Evolutionary conservation across 768 basidiomycete species (phyloP).

Genomic region (Cubamyces sp.): DNA sequence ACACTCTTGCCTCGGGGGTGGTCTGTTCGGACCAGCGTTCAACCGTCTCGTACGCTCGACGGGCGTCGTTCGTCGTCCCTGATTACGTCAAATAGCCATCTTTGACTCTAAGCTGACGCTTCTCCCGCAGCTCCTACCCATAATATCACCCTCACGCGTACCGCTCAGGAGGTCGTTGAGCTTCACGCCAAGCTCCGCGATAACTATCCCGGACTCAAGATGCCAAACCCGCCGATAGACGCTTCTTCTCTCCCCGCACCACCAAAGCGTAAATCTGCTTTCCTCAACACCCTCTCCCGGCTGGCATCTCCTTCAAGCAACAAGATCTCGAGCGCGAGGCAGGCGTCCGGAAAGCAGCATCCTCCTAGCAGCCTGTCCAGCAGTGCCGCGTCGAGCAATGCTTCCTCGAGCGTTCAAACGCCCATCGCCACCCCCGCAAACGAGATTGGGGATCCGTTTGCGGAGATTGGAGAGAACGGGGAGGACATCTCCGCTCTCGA

Average conservation of each 20-base stretch:
- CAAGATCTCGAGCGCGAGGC: slow-evolving; percentile 42
- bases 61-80: slow-evolving; percentile 25
- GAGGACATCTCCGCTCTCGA: slow-evolving; percentile 32
- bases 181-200: slow-evolving; percentile 82
- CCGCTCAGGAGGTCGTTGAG: slow-evolving; percentile 75
- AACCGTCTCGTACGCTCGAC: slow-evolving; percentile 17
- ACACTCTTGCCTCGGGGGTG: background rate
- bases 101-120: slow-evolving; percentile 33
- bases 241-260: slow-evolving; percentile 55
- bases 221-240: slow-evolving; percentile 68
- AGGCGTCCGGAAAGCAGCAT: slow-evolving; percentile 38
- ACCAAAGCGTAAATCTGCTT: slow-evolving; percentile 78
- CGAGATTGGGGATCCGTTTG: slow-evolving; percentile 68
- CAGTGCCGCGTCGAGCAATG: slow-evolving; percentile 37
- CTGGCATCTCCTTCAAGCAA: slow-evolving; percentile 74
- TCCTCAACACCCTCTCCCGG: slow-evolving; percentile 84
- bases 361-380: slow-evolving; percentile 24
- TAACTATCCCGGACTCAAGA: slow-evolving; percentile 54
- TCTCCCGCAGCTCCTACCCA: slow-evolving; percentile 75
- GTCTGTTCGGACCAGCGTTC: slow-evolving; percentile 17
- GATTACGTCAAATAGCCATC: slow-evolving; percentile 24
- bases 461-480: slow-evolving; percentile 32
- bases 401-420: slow-evolving; percentile 44
- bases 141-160: slow-evolving; percentile 84
- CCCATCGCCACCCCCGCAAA: slow-evolving; percentile 55